Evolutionary conservation across 1,284 basidiomycete genomes (phyloP).

Genomic region (Cutaneotrichosporon mucoides): DNA sequence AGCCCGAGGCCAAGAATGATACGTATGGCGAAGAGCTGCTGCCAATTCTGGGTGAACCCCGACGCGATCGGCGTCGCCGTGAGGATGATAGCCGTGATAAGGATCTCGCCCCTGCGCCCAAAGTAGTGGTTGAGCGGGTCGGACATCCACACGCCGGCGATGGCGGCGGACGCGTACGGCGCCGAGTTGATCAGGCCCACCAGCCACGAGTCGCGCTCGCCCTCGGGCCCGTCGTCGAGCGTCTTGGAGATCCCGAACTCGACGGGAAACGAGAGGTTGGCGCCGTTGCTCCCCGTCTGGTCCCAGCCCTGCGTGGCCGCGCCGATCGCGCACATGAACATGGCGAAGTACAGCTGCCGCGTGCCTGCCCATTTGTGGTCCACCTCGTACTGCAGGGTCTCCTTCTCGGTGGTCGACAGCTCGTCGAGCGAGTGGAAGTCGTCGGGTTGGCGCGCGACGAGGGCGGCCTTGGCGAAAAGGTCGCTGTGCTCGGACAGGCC

Average conservation of each 20-base stretch:
- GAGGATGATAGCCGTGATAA: conserved; percentile 57
- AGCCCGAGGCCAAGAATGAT: conserved; percentile 47
- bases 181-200: conserved; percentile 70
- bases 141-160: conserved; percentile 58
- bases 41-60: conserved; percentile 59
- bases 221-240: not conserved
- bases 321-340: conserved; percentile 34
- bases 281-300: conserved; percentile 49
- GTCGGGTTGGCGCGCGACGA: conserved; percentile 59
- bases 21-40: conserved; percentile 50
- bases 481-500: not conserved
- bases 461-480: conserved; percentile 60
- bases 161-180: conserved; percentile 60
- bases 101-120: conserved; percentile 67
- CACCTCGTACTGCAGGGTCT: conserved; percentile 53
- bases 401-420: conserved; percentile 61
- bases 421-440: conserved; percentile 54
- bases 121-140: conserved; percentile 62
- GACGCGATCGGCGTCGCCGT: conserved; percentile 45
- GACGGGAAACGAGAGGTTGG: conserved; percentile 64
- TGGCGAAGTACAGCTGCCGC: conserved; percentile 31
- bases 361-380: conserved; percentile 65
- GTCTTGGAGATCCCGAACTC: conserved; percentile 58
- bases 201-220: conserved; percentile 35
- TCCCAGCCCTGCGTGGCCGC: conserved; percentile 43